phyloP scores from a whole-genome alignment of 2,329 filamentous ascomycete genomes.

The Penicillium sp. region DNA sequence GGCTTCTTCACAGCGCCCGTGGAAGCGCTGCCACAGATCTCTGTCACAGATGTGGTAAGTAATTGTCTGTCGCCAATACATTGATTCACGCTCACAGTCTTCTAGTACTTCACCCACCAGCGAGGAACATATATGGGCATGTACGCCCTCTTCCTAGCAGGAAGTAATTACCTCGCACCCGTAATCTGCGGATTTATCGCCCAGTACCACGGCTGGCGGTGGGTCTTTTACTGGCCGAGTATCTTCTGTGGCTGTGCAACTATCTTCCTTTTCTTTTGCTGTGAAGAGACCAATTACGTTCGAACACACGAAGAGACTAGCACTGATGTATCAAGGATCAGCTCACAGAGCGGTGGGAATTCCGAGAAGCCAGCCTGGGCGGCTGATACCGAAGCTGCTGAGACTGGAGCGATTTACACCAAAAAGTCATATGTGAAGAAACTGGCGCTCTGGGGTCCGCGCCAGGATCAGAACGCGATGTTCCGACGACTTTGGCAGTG shows the following conservation, averaged over 20 bases:
- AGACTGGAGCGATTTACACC: conserved; percentile 21
- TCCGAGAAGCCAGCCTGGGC: conserved; percentile 18
- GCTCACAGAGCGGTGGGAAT: conserved; percentile 14
- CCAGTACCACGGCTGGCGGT: conserved; percentile 48
- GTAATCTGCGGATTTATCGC: conserved; percentile 50
- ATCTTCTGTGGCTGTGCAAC: conserved; percentile 50
- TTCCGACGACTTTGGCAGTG: conserved; percentile 34
- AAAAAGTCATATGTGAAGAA: conserved; percentile 39
- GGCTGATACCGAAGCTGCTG: conserved; percentile 12
- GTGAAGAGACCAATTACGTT: conserved; percentile 56
- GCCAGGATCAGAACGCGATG: conserved; percentile 34
- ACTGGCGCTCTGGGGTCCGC: conserved; percentile 31
- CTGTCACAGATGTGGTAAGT: conserved; percentile 44
- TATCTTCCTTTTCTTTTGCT: conserved; percentile 53
- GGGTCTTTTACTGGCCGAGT: conserved; percentile 53
- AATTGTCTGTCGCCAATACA: neutral
- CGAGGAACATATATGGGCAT: conserved; percentile 43
- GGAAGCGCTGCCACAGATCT: conserved; percentile 44
- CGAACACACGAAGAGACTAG: conserved; percentile 25
- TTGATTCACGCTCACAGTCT: neutral
- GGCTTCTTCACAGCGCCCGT: conserved; percentile 45
- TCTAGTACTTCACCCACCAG: conserved; percentile 45
- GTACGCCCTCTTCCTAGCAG: conserved; percentile 42
- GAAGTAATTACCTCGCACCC: conserved; percentile 46
- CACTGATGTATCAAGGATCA: conserved; percentile 3